phyloP scores from a whole-genome alignment of 2,329 filamentous ascomycete species.

The Botrytis aclada region DNA sequence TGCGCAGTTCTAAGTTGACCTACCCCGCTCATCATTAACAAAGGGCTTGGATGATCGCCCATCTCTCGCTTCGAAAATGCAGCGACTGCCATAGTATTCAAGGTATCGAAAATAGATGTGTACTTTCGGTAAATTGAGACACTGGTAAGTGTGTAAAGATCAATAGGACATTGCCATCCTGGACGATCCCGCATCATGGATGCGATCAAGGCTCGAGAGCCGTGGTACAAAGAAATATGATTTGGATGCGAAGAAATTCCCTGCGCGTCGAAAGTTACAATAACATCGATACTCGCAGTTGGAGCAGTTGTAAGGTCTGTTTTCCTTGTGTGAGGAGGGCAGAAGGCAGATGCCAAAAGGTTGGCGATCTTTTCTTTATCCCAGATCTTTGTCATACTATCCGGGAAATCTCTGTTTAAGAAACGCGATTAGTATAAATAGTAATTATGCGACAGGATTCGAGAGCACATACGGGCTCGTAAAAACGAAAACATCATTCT shows the following conservation, averaged over 20 bases:
- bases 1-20: constrained; percentile 65
- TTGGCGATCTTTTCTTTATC: constrained; percentile 64
- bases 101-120: constrained; percentile 68
- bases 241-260: constrained; percentile 91
- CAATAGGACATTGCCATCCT: constrained; percentile 69
- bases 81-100: constrained; percentile 64
- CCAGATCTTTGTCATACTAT: constrained; percentile 84
- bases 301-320: constrained; percentile 39
- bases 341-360: constrained; percentile 71
- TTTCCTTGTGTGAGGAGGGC: constrained; percentile 46
- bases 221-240: constrained; percentile 84
- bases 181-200: constrained; percentile 60
- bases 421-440: constrained; percentile 12
- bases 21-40: constrained; percentile 71
- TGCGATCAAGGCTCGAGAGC: constrained; percentile 69
- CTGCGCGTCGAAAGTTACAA: constrained; percentile 83
- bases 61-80: constrained; percentile 43
- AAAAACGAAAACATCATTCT: constrained; percentile 81
- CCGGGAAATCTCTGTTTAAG: constrained; percentile 64
- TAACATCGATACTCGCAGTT: constrained; percentile 47
- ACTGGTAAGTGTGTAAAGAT: constrained; percentile 79
- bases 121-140: constrained; percentile 80
- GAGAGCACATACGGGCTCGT: constrained; percentile 62
- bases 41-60: constrained; percentile 51
- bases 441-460: neutral